Base-by-base conservation (phyloP, 768 basidiomycete species). In the Cystofilobasidium macerans region DNA sequence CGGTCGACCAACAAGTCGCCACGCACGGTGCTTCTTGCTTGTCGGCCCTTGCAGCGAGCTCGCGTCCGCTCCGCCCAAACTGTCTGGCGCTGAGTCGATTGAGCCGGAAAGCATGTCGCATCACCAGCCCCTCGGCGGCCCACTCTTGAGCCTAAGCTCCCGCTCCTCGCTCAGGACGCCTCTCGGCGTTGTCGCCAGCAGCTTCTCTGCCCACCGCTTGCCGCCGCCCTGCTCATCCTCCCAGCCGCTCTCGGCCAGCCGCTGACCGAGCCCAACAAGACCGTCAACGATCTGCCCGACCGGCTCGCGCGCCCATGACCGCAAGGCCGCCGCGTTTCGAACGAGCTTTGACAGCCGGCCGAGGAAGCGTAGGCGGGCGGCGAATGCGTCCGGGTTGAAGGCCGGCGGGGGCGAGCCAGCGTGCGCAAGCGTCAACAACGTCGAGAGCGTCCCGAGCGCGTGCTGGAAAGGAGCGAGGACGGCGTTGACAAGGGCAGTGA, bases 381-480 rank as follows among this genome's bases (percentile, higher is more conserved):
- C 81, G 56, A 86, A 83, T 1, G 85, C 80, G 57, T 85, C 84
- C 0, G 90, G 89, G 73, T 92, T 82, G 73, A 93, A 94, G 0
- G 80, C 72, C 47, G 82, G 60, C 74, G 75, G 71, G 22, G 75
- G 76, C 0, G 13, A 74, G 42, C 72, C 24, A 73, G 72, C 33
- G 74, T 38, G 33, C 20, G 30, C 60, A 42, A 48, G 68, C 59
- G 36, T 45, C 22, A 64, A 40, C 8, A 72, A 62, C 2, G 69
- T 60, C 6, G 73, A 71, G 77, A 77, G 70, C 30, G 75, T 73
- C 18, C 70, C 56, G 40, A 81, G 71, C 70, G 83, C 84, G 35
- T 80, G 82, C 54, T 78, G 73, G 57, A 86, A 76, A 0, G 82
- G 75, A 0, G 75, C 61, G 63, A 84, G 80, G 12, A 81, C 78